Base-by-base conservation (phyloP, 169 alveolate genomes). In the Plasmodium fragile region DNA sequence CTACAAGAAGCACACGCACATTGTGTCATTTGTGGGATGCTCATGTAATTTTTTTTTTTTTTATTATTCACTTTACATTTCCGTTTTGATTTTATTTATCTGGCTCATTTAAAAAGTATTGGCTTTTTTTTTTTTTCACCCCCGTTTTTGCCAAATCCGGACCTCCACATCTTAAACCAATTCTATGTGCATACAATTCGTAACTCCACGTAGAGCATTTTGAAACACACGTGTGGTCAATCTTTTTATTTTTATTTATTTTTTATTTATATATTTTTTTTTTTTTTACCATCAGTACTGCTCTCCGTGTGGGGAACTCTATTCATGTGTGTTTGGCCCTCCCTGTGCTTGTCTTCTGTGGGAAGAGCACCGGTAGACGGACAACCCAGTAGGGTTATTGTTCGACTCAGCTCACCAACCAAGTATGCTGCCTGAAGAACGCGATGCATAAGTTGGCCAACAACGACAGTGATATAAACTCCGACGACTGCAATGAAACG, bases 401-500 rank as follows among this genome's bases (percentile, higher is more conserved):
- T 18, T 65, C 75, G 6, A 25, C 32, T 4, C 28, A 13, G 7
- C 34, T 65, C 36, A 4, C 36, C 39, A 65, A 4, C 4, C 41
- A 65, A 41, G 3, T 28, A 43, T 18, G 25, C 30, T 4, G 0
- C 1, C 75, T 65, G 4, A 13, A 5, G 16, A 13, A 82, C n/a
- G 34, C 41, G 65, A 91, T 91, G 94, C 49, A 91, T 65, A 91
- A 91, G 77, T 11, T 91, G 45, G 75, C 36, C 10, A 70, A 77
- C 53, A 81, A 72, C 45, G 92, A 77, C 52, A 77, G 94, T 71
- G 94, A 91, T 3, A 91, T 91, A 45, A 91, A 79, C 65, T 81
- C 92, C 11, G 94, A 91, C 72, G 94, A 91, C 59, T 79, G 91
- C 65, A 59, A 91, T 55, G 94, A 80, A 22, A 91, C 94, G 4